A percentile compares a stretch with the other conserved stretches of the same genome.
Evolutionary conservation across 2,329 filamentous ascomycete genomes (phyloP).

Genomic region (Cordyceps fumosorosea): DNA sequence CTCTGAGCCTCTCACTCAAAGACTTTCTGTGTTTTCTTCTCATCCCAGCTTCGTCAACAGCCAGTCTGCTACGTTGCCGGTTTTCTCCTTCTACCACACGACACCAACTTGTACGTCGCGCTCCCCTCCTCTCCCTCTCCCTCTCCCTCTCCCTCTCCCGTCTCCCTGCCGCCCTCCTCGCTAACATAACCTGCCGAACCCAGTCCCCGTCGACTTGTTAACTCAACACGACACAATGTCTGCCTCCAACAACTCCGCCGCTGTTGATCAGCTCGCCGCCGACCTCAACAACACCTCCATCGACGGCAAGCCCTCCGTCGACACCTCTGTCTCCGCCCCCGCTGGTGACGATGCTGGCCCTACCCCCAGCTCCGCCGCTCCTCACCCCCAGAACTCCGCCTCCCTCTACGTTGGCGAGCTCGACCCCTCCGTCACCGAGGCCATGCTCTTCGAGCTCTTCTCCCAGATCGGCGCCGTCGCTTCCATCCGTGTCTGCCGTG

Average conservation of each 20-base stretch:
- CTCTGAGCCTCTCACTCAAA: constrained; percentile 24
- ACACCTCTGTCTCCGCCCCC: constrained; percentile 56
- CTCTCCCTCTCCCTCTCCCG: background rate
- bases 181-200: constrained; percentile 5
- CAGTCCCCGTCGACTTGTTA: constrained; percentile 15
- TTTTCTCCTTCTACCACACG: constrained; percentile 16
- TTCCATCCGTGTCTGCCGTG: constrained; percentile 98
- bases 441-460: constrained; percentile 99
- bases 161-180: background rate
- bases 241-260: constrained; percentile 49
- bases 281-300: constrained; percentile 68
- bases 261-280: constrained; percentile 74
- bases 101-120: constrained; percentile 6
- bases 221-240: constrained; percentile 44
- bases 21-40: constrained; percentile 22
- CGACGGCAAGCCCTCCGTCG: constrained; percentile 62
- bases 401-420: constrained; percentile 99
- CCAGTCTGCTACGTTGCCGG: constrained; percentile 17
- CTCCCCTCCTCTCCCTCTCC: background rate
- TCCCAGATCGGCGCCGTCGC: constrained; percentile 98
- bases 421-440: constrained; percentile 94
- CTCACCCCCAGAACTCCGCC: constrained; percentile 84
- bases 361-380: constrained; percentile 66
- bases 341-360: constrained; percentile 50
- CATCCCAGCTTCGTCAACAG: constrained; percentile 22